Evolutionary conservation across 176 grass and related monocot genomes (phyloP).

Genomic region (Canna indica): DNA sequence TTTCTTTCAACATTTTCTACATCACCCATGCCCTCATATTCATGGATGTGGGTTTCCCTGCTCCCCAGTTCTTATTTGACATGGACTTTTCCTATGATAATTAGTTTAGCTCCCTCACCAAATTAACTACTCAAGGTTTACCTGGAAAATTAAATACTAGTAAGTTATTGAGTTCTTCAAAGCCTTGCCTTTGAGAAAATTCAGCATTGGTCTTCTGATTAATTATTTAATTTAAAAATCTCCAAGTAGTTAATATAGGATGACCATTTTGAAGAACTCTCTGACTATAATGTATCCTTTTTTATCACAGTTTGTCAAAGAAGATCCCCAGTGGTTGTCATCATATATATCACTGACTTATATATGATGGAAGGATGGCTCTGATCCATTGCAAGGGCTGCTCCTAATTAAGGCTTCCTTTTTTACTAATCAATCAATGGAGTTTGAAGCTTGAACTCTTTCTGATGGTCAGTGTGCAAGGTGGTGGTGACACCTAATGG

Average conservation of each 20-base stretch:
- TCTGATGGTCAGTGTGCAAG: background rate
- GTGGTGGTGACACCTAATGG: background rate
- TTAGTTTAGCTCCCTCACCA: background rate
- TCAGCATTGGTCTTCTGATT: background rate
- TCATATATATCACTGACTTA: background rate
- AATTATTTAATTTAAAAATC: too few species aligned
- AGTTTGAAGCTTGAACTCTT: background rate
- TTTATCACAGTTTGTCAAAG: background rate
- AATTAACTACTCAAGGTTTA: too few species aligned
- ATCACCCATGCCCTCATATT: too few species aligned
- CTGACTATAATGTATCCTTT: background rate
- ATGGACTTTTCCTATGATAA: too few species aligned
- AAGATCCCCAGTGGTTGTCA: background rate
- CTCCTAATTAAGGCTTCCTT: background rate
- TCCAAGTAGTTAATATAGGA: background rate
- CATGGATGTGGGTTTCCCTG: too few species aligned
- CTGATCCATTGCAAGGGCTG: background rate
- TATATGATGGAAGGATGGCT: background rate
- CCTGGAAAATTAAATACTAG: too few species aligned
- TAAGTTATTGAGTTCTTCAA: background rate
- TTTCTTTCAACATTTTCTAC: too few species aligned
- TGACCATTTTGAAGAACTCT: background rate
- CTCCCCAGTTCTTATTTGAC: too few species aligned
- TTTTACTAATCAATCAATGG: background rate
- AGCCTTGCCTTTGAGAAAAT: background rate